Evolutionary conservation across 129 eudicot genomes (phyloP), one percentile per base, ranked within the genome.

Genomic region (Calendula officinalis): DNA sequence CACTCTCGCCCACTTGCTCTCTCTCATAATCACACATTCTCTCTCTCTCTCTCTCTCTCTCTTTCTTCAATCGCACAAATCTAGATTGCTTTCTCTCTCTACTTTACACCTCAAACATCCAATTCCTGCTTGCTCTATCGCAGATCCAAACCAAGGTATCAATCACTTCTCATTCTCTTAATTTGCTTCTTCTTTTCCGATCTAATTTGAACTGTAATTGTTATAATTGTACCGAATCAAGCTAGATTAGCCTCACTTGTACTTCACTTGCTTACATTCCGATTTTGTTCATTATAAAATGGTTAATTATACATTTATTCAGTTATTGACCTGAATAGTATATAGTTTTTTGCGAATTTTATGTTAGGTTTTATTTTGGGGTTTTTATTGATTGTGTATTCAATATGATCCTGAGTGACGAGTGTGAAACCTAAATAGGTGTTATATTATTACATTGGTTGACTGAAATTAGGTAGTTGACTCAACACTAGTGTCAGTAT

Each of bases 61-160:
- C 68, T 60, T 54, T 73, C 78, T 43, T 67, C 80, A 67, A 68
- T 43, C 71, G 46, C 76, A 15, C 79, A 68, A 65, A 65, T 73
- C 78, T 40, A 60, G 66, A 36, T 57, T 56, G 56, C n/a, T 51
- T 58, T 40, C 37, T 8, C 37, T 8, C 66, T 14, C 45, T 47
- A 48, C 63, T 73, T 67, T 66, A 66, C 78, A 74, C 62, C 79
- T 74, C 79, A 32, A n/a, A 6, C 57, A 48, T 42, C 62, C 50
- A 33, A 56, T 60, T 67, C 56, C n/a, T 3, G 15, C 47, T 66
- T 60, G 67, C 40, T 36, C 49, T 56, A 75, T 60, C 70, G 14
- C 70, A 68, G 80, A 75, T 75, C 74, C 44, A 53, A 13, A 44
- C 58, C 14, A 62, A 58, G 77, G 73, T 67, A 55, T 55, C 47